These are phyloP conservation scores for Collybia nuda DNA, from an alignment of 768 basidiomycete species.

Conservation along the genomic window DNA sequence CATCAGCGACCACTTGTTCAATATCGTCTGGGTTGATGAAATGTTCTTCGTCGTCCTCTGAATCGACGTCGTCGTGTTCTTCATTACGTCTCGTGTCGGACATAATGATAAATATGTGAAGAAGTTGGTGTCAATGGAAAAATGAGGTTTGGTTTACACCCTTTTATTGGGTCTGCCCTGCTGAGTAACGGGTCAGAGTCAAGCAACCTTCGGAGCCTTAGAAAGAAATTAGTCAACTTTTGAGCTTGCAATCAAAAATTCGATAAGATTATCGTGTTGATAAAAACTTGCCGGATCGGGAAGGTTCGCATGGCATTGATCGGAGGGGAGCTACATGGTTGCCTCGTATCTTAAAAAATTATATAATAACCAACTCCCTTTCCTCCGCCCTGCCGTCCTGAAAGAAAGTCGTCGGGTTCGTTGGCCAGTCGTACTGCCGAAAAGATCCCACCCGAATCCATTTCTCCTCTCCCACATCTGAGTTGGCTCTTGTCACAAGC, in stretches of 20 bases:
- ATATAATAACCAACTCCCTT: background rate
- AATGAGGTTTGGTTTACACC: background rate
- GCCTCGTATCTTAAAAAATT: background rate
- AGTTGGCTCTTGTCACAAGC: no score
- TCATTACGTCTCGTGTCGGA: conserved; percentile 11
- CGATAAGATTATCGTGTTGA: conserved; percentile 15
- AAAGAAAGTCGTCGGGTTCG: no score
- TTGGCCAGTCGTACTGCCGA: no score
- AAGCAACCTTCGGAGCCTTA: background rate
- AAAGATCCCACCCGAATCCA: no score
- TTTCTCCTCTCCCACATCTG: no score
- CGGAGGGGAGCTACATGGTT: background rate
- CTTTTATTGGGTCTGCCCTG: conserved; percentile 8
- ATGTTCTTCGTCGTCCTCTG: conserved; percentile 49
- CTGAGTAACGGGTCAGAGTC: conserved; percentile 17
- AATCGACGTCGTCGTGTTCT: conserved; percentile 20
- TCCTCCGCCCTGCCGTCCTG: no score
- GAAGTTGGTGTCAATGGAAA: conserved; percentile 19
- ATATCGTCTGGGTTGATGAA: conserved; percentile 71
- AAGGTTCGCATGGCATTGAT: conserved; percentile 4
- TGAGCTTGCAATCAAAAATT: background rate
- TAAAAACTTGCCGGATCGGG: conserved; percentile 15
- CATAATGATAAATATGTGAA: conserved; percentile 29
- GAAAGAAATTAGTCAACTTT: conserved; percentile 10
- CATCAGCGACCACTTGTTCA: conserved; percentile 60